Evolutionary conservation across 2,329 filamentous ascomycete species (phyloP).

Genomic region (Calonectria henricotiae): DNA sequence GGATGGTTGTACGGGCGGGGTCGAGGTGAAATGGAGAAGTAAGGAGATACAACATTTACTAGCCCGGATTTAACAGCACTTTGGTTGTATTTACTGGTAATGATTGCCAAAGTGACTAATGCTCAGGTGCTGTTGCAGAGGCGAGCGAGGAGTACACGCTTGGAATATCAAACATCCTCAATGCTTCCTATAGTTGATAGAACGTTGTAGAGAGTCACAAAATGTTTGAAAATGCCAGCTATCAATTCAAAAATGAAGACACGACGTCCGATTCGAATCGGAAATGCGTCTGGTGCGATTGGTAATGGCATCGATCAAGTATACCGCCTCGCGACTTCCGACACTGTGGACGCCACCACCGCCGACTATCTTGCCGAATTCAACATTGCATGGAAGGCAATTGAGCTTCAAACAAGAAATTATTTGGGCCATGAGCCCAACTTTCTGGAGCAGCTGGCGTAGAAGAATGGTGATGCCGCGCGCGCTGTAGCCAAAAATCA

Average conservation of each 20-base stretch:
- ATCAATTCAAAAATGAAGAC: constrained; percentile 1
- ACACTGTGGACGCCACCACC: constrained; percentile 55
- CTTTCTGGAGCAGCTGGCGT: constrained; percentile 61
- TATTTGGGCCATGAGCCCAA: constrained; percentile 56
- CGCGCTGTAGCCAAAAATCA: constrained; percentile 59
- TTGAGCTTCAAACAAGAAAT: constrained; percentile 49
- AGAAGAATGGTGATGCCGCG: constrained; percentile 53
- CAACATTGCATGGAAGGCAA: constrained; percentile 65
- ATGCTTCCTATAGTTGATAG: not conserved
- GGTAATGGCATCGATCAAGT: constrained; percentile 52
- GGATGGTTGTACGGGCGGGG: constrained; percentile 19
- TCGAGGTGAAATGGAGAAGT: not conserved
- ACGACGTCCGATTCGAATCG: constrained; percentile 47
- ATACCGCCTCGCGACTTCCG: constrained; percentile 48
- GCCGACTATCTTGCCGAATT: constrained; percentile 60
- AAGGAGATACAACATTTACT: not conserved
- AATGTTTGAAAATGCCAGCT: constrained; percentile 16
- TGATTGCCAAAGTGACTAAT: constrained; percentile 19
- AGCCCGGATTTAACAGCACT: not conserved
- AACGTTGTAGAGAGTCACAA: not conserved
- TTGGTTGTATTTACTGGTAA: not conserved
- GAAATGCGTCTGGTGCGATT: constrained; percentile 52
- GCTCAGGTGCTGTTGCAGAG: not conserved
- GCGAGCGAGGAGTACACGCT: not conserved
- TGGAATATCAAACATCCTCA: not conserved